These are phyloP conservation scores for Lolium rigidum DNA, from an alignment of 176 grass and related monocot species.

Conservation along the genomic window DNA sequence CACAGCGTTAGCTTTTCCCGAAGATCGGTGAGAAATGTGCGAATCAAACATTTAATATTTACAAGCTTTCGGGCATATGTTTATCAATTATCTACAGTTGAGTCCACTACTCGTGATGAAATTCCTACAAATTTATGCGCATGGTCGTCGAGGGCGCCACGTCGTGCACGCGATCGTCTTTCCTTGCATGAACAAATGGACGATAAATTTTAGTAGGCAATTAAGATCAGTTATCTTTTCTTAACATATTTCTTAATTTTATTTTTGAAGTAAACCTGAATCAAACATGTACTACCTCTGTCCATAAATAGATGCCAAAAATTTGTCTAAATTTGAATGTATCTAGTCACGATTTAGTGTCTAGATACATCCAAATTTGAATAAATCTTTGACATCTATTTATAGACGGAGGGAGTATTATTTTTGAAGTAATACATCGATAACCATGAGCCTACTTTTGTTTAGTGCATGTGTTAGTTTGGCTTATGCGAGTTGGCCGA, in stretches of 20 bases:
- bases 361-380: no score
- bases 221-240: background rate
- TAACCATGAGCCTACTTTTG: background rate
- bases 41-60: background rate
- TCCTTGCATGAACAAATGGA: no score
- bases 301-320: no score
- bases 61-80: background rate
- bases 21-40: background rate
- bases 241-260: background rate
- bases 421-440: background rate
- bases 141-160: background rate
- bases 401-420: no score
- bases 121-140: constrained; percentile 38
- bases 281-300: no score
- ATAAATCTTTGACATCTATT: no score
- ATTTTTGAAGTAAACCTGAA: background rate
- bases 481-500: background rate
- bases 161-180: background rate
- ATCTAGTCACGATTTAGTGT: no score
- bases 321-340: no score
- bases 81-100: background rate
- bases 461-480: background rate
- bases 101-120: constrained; percentile 10
- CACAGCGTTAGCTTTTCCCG: background rate
- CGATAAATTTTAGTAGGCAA: no score